phyloP scores from a whole-genome alignment of 768 basidiomycete species.

The Hygrophoropsis aurantiaca region DNA sequence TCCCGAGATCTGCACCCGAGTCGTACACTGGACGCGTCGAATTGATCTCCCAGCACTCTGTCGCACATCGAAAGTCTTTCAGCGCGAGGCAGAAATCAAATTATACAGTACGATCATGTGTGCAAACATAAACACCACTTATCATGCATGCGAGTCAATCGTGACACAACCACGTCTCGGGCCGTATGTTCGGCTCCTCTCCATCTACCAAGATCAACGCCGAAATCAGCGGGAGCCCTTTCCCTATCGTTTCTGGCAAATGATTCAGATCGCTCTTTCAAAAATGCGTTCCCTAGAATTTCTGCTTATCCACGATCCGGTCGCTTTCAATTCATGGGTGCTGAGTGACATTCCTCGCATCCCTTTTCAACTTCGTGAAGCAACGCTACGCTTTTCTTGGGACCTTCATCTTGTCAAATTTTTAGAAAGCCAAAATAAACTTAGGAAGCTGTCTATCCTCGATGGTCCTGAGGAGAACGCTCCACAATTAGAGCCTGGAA shows the following conservation, averaged over 20 bases:
- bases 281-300: constrained; percentile 44
- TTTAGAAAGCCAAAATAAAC: constrained; percentile 43
- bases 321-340: constrained; percentile 43
- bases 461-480: constrained; percentile 23
- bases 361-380: constrained; percentile 49
- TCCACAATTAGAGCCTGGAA: constrained; percentile 26
- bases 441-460: constrained; percentile 37
- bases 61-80: constrained; percentile 45
- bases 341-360: constrained; percentile 37
- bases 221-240: constrained; percentile 18
- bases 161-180: constrained; percentile 35
- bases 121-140: constrained; percentile 32
- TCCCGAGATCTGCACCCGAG: constrained; percentile 41
- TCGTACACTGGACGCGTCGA: constrained; percentile 36
- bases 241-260: constrained; percentile 42
- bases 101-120: constrained; percentile 46
- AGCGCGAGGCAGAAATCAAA: constrained; percentile 44
- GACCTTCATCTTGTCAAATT: constrained; percentile 46
- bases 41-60: constrained; percentile 45
- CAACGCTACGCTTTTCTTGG: constrained; percentile 50
- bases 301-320: constrained; percentile 42
- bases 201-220: constrained; percentile 36
- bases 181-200: constrained; percentile 42
- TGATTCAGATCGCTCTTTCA: constrained; percentile 42
- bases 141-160: constrained; percentile 41